phyloP scores from a whole-genome alignment of 2,329 filamentous ascomycete genomes.

The Fusarium albosuccineum region DNA sequence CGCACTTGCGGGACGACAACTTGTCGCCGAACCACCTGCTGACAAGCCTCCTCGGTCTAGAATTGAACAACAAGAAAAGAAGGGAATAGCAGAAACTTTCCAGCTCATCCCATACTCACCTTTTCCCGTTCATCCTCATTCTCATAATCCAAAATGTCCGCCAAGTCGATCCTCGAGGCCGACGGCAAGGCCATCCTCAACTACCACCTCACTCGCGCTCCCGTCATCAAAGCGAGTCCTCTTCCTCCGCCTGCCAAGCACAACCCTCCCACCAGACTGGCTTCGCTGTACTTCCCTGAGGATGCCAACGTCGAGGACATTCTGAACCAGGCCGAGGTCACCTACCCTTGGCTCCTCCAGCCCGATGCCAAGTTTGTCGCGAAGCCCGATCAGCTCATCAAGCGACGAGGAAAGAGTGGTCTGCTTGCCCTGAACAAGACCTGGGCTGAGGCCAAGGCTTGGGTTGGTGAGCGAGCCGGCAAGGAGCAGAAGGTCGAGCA shows the following conservation, averaged over 20 bases:
- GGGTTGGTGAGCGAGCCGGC: slow-evolving; percentile 92
- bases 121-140: slow-evolving; percentile 40
- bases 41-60: slow-evolving; percentile 33
- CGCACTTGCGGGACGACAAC: slow-evolving; percentile 35
- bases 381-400: slow-evolving; percentile 99
- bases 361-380: slow-evolving; percentile 92
- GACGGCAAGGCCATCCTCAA: slow-evolving; percentile 99
- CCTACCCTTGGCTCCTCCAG: slow-evolving; percentile 94
- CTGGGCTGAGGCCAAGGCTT: slow-evolving; percentile 93
- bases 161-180: slow-evolving; percentile 98
- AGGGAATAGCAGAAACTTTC: slow-evolving; percentile 45
- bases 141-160: slow-evolving; percentile 57
- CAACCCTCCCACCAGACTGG: slow-evolving; percentile 92
- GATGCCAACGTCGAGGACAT: slow-evolving; percentile 85
- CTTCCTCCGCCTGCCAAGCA: slow-evolving; percentile 86
- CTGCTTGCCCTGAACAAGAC: slow-evolving; percentile 96
- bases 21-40: slow-evolving; percentile 30
- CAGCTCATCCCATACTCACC: slow-evolving; percentile 40
- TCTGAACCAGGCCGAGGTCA: slow-evolving; percentile 94
- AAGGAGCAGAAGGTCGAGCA: slow-evolving; percentile 96
- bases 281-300: slow-evolving; percentile 92
- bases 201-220: slow-evolving; percentile 98
- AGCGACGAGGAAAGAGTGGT: slow-evolving; percentile 99
- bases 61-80: slow-evolving; percentile 39
- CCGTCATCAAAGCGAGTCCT: slow-evolving; percentile 97